These are phyloP conservation scores for Citrus inodora DNA, from an alignment of 345 rosid genomes.

Conservation along the genomic window DNA sequence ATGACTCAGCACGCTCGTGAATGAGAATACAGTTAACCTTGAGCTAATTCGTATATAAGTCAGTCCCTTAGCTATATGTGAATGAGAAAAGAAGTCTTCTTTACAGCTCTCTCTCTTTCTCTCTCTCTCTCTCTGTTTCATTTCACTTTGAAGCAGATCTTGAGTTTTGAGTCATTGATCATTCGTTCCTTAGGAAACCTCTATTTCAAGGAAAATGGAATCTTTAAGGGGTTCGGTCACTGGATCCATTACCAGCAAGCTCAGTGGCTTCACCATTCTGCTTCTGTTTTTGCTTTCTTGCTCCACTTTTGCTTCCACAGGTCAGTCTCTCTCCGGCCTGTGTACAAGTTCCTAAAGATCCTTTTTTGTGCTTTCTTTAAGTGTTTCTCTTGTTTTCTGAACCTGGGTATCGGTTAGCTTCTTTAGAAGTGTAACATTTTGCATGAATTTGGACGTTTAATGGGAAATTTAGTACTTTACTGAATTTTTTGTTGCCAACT, in stretches of 20 bases:
- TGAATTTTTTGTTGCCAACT: not conserved
- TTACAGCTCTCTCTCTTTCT: not conserved
- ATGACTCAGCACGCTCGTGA: not conserved
- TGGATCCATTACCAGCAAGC: conserved; percentile 38
- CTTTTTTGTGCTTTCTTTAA: not conserved
- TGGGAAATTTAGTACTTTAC: not conserved
- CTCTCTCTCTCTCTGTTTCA: not conserved
- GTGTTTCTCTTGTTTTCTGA: conserved; percentile 15
- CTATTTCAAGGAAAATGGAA: conserved; percentile 52
- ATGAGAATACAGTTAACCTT: too few species aligned
- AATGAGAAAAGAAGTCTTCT: conserved; percentile 12
- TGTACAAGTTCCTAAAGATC: conserved; percentile 1
- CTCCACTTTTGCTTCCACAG: conserved; percentile 60
- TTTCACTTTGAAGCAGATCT: conserved; percentile 35
- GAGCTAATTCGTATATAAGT: not conserved
- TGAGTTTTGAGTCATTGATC: conserved; percentile 4
- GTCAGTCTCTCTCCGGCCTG: conserved; percentile 20
- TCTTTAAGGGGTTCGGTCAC: conserved; percentile 29
- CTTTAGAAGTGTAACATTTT: not conserved
- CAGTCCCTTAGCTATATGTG: conserved; percentile 12
- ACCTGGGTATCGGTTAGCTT: conserved; percentile 11
- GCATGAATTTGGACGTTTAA: not conserved
- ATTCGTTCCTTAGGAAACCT: not conserved
- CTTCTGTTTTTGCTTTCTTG: conserved; percentile 55
- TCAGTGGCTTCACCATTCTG: conserved; percentile 29